Evolutionary conservation across 169 alveolate genomes (phyloP).

Genomic region (Plasmodium fragile): DNA sequence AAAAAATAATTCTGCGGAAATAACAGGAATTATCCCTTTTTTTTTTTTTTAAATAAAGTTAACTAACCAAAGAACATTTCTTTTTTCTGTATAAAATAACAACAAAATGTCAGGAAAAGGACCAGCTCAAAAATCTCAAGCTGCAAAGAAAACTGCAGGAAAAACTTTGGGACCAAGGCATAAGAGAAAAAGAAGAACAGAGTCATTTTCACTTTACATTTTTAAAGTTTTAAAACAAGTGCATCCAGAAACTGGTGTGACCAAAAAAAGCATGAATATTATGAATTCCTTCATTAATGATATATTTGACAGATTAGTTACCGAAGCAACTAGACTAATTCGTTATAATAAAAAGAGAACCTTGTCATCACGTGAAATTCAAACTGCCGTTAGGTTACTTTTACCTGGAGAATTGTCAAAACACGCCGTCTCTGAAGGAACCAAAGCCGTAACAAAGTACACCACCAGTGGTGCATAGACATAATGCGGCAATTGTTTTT

Average conservation of each 20-base stretch:
- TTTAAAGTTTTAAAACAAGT: slow-evolving; percentile 99
- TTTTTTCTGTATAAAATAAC: slow-evolving; percentile 39
- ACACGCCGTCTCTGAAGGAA: slow-evolving; percentile 99
- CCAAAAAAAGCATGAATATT: slow-evolving; percentile 98
- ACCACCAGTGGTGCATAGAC: slow-evolving; percentile 91
- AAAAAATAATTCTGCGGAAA: slow-evolving; percentile 31
- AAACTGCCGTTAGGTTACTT: slow-evolving; percentile 98
- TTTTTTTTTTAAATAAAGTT: neutral
- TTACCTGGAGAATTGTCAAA: slow-evolving; percentile 99
- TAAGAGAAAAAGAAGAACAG: slow-evolving; percentile 95
- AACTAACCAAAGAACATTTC: neutral
- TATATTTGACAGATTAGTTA: slow-evolving; percentile 97
- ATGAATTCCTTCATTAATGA: slow-evolving; percentile 99
- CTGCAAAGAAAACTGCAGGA: slow-evolving; percentile 93
- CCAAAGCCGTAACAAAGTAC: slow-evolving; percentile 99
- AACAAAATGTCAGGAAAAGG: slow-evolving; percentile 91
- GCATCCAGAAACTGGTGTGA: slow-evolving; percentile 98
- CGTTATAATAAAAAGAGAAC: slow-evolving; percentile 98
- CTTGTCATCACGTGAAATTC: slow-evolving; percentile 98
- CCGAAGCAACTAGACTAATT: slow-evolving; percentile 97
- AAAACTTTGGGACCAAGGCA: slow-evolving; percentile 91
- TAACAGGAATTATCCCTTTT: slow-evolving; percentile 15
- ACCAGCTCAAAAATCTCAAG: slow-evolving; percentile 90
- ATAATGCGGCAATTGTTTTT: slow-evolving; percentile 5
- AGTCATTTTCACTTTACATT: slow-evolving; percentile 97